Base-by-base conservation (phyloP, 23 red algal genomes). In the Gracilaria gracilis region DNA sequence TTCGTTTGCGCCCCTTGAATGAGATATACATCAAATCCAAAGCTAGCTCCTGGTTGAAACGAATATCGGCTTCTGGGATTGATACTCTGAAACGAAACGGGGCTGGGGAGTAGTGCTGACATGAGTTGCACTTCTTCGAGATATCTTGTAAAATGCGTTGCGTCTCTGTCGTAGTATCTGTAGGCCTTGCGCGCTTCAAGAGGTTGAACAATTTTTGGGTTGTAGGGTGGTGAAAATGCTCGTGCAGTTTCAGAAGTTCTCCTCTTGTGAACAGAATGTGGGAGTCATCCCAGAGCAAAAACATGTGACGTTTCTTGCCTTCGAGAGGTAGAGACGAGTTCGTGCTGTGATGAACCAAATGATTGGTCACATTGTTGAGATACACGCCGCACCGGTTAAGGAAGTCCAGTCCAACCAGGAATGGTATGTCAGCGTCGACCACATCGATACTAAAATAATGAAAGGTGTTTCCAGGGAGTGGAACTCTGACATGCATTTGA, bases 11-110 rank as follows among this genome's bases (percentile, higher is more conserved):
- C 82, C 59, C 19, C 2, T 20, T 20, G 17, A 15, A 55, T 15
- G 11, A 15, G 11, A 55, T 15, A 19, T 55, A 86, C 82, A 86
- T 86, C 20, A 86, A 32, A 54, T 86, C 82, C 20, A 86, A 39
- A 8, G 82, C 82, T 9, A 86, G 11, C 61, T 86, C 82, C 40
- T 86, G 82, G 17, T 86, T 86, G 50, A 67, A 86, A 33, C 25
- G 49, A 24, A 86, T 29, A 17, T 86, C 39, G 8, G 40, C 65
- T 66, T 67, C 34, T n/a, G 82, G 82, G 23, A 86, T 61, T 12
- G 87, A 80, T 19, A 91, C 87, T 4, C 75, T 75, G n/a, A 91
- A 91, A 29, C 87, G 72, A 8, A 11, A 34, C 15, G 55, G 61
- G 16, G 34, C 75, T 50, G 21, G 0, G 19, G 49, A 33, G 37